A percentile compares a stretch with the other conserved stretches of the same genome.
Conservation (phyloP, 2,329 filamentous ascomycete genomes). For the Albifimbria verrucaria region DNA sequence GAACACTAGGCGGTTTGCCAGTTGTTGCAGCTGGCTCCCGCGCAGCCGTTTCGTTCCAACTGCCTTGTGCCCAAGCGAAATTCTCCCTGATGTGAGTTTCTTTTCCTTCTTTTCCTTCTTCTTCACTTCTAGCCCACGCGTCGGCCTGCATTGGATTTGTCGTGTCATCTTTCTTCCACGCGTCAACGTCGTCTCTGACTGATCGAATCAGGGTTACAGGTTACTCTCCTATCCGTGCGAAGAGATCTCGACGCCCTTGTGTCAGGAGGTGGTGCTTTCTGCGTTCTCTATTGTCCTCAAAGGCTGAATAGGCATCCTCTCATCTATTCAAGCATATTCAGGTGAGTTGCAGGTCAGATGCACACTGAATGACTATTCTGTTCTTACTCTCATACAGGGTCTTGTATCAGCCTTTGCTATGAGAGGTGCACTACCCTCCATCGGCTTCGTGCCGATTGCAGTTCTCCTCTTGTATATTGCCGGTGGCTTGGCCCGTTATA, state of each 20-base stretch:
- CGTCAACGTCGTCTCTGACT: no score
- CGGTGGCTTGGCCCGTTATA: not conserved
- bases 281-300: not conserved
- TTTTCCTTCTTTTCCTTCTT: not conserved
- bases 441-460: not conserved
- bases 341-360: not conserved
- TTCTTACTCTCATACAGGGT: not conserved
- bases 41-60: not conserved
- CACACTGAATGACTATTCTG: not conserved
- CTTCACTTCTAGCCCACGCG: not conserved
- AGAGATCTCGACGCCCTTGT: no score
- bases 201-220: no score
- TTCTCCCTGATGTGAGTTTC: not conserved
- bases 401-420: not conserved
- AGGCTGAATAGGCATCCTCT: not conserved
- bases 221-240: no score
- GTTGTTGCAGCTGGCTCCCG: not conserved
- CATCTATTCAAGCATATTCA: no score
- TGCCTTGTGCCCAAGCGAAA: not conserved
- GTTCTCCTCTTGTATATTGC: not conserved
- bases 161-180: no score
- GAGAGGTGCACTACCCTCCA: not conserved
- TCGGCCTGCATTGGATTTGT: not conserved
- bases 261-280: no score
- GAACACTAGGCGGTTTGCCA: not conserved